Evolutionary conservation across 345 rosid species (phyloP), one percentile per base, ranked within the genome.

Genomic region (Aurinia saxatilis): DNA sequence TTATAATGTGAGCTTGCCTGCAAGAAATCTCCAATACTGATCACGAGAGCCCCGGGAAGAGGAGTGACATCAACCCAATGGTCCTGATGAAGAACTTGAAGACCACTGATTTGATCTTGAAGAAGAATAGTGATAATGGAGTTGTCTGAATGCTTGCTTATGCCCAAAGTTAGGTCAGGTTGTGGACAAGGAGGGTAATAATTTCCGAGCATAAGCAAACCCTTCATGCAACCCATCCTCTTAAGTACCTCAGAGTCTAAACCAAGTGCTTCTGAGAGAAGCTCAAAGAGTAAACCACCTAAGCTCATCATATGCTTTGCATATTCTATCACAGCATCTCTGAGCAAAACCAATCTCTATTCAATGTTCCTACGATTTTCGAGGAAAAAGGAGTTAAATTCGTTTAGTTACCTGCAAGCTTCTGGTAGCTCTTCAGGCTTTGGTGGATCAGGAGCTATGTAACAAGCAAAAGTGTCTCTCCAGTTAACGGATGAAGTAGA

Each of bases 61-160:
- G n/a, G n/a, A n/a, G n/a, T n/a, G n/a, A 77, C 81, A 60, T 77
- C 66, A 3, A 73, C 65, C 82, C 82, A 73, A 3, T 65, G 63
- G 37, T 78, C 68, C 21, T 67, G 53, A 60, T 77, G 75, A 57
- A 75, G 80, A 46, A 78, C 50, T 45, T 78, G 80, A 40, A 80
- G 78, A 31, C 84, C 86, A 13, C 86, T 84, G 0, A 77, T 65
- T 8, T 73, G 50, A 50, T 82, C 86, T 38, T 82, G 84, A 33
- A 67, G 54, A 79, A 65, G 8, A n/a, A n/a, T n/a, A n/a, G n/a
- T n/a, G n/a, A n/a, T n/a, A n/a, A n/a, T n/a, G n/a, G 25, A 34
- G 40, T 55, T 58, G 42, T 79, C 77, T 0, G 68, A 13, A 65
- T 77, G 84, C 15, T 14, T 63, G 14, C 56, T 50, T 17, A 73